Conservation (phyloP, 495 filamentous ascomycete species). For the Elasticomyces elasticus region DNA sequence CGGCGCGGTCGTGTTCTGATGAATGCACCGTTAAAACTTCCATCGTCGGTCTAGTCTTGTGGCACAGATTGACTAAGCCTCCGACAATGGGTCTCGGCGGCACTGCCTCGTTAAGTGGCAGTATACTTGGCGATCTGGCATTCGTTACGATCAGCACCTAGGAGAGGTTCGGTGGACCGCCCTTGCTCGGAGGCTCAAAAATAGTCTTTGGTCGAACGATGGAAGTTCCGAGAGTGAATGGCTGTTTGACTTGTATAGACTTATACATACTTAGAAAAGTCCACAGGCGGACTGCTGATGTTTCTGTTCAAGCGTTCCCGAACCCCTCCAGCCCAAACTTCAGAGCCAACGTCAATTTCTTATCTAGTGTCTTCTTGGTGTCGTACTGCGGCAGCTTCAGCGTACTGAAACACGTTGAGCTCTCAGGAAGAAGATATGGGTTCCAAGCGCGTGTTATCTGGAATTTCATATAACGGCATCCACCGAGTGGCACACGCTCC, state of each 20-base stretch:
- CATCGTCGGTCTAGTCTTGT: too few relatives aligned
- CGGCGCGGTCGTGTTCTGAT: slow-evolving; percentile 17
- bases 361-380: slow-evolving; percentile 53
- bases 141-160: too few relatives aligned
- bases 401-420: slow-evolving; percentile 81
- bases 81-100: too few relatives aligned
- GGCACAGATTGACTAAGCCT: too few relatives aligned
- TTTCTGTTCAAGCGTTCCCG: slow-evolving; percentile 36
- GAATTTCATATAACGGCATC: slow-evolving; percentile 69
- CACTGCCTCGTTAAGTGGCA: too few relatives aligned
- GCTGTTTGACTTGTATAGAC: neutral
- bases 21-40: neutral
- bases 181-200: too few relatives aligned
- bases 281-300: neutral
- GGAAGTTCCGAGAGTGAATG: too few relatives aligned
- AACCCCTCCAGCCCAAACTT: slow-evolving; percentile 84
- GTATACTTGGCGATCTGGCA: too few relatives aligned
- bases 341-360: slow-evolving; percentile 70
- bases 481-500: slow-evolving; percentile 79
- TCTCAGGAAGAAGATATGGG: slow-evolving; percentile 53
- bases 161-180: too few relatives aligned
- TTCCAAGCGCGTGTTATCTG: slow-evolving; percentile 55
- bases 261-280: neutral
- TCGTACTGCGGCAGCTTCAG: slow-evolving; percentile 76
- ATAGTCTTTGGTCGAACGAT: too few relatives aligned